phyloP scores from a whole-genome alignment of 768 basidiomycete genomes.

The Tylopilus sp. region DNA sequence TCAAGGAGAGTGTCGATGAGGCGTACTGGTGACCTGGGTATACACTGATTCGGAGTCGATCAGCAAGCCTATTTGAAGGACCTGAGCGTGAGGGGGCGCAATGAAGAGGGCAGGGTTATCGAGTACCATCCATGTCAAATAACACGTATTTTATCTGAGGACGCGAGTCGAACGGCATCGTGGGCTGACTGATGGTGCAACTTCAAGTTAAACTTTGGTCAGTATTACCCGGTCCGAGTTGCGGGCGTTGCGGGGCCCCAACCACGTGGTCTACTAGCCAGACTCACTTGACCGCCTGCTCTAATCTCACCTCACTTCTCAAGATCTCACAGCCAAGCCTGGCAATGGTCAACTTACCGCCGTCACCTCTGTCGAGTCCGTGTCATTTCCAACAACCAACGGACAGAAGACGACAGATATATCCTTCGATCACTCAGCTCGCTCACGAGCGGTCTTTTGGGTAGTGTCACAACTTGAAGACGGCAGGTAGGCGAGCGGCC shows the following conservation, averaged over 20 bases:
- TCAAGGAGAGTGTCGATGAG: not conserved
- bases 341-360: no score
- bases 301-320: no score
- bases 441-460: not conserved
- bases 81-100: not conserved
- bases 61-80: conserved; percentile 50
- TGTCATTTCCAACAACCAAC: no score
- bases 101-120: not conserved
- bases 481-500: not conserved
- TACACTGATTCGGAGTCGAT: conserved; percentile 78
- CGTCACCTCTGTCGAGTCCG: no score
- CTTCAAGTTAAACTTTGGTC: no score
- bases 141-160: conserved; percentile 55
- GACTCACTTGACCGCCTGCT: no score
- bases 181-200: no score
- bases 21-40: conserved; percentile 73
- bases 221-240: not conserved
- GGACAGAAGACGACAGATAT: no score
- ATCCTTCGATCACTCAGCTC: not conserved
- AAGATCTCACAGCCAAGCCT: no score
- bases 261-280: no score
- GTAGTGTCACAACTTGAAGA: no score
- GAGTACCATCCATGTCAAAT: conserved; percentile 70
- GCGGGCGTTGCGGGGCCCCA: no score
- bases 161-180: conserved; percentile 13